Evolutionary conservation across 2,329 filamentous ascomycete genomes (phyloP), one percentile per base, ranked within the genome.

Genomic region (Kalmusia sp.): DNA sequence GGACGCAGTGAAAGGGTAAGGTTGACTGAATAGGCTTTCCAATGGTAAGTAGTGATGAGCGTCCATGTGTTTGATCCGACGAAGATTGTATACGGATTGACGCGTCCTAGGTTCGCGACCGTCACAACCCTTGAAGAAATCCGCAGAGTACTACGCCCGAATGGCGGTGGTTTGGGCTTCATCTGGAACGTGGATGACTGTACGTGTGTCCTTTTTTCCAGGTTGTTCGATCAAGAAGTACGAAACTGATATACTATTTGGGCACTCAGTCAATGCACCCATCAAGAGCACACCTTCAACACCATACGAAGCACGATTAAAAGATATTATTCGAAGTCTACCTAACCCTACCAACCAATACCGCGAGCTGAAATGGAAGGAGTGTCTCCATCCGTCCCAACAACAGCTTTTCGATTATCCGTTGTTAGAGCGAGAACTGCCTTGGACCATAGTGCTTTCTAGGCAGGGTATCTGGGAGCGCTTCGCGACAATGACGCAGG

Each of bases 351-450:
- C 35, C 30, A 46, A 35, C 30, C 14, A 34, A 21, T 46, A 46
- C 28, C 43, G 43, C 19, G 43, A 46, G 43, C 43, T 46, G 14
- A 46, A 46, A 21, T 35, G 43, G 43, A 46, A 35, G 17, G 30
- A 46, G 8, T 28, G 24, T 8, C 43, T 46, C 6, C 30, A n/a
- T 15, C 21, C 30, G 12, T 28, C 34, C 12, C 43, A 46, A 17
- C 43, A 46, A 22, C 21, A 25, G 21, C n/a, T 34, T 11, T 46
- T 46, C 21, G 21, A 25, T 7, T 30, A 31, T 22, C 43, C 30
- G 3, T 11, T 46, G 6, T 4, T 14, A 25, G 43, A 46, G n/a
- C 15, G 30, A 17, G 30, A 46, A 15, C 1, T 46, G 21, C 3
- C 19, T 1, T 35, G 35, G 5, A 22, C 25, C 14, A 34, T n/a